Base-by-base conservation (phyloP, 768 basidiomycete species). In the Rubroboletus satanas region DNA sequence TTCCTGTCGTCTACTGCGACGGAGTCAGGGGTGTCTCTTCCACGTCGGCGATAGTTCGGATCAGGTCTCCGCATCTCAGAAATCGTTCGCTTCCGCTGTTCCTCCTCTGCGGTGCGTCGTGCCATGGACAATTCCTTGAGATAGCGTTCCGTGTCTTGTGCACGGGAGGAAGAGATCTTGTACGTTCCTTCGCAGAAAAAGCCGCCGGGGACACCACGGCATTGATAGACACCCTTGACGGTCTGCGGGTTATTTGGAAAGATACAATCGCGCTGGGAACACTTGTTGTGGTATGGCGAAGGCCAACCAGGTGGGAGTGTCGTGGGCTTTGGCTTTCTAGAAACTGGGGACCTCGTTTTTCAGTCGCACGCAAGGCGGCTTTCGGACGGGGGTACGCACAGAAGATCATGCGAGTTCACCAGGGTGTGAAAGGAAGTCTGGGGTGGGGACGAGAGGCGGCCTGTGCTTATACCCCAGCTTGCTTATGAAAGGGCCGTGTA, bases 201-300 rank as follows among this genome's bases (percentile, higher is more conserved):
- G 31, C 69, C 69, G n/a, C 69, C 69, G 0, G 69, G 69, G 10
- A 71, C 59, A 17, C 69, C 69, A 4, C 70, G 64, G 31, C 73
- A 74, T 17, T 49, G 68, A 39, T 74, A 70, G 39, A 59, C 59
- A 28, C 73, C 73, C 41, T 69, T 67, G 51, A 44, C 52, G 18
- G 65, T 62, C 43, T 66, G 60, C 2, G 73, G 73, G 32, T 9
- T 56, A 32, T 74, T 74, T 0, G 73, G 60, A 39, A 60, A 66
- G 39, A 57, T 64, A 48, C 73, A 74, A n/a, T 64, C 67, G 39
- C 38, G 66, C 39, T 71, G 65, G 46, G 66, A 67, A 35, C 73
- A 74, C 51, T 71, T 74, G 61, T 73, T 70, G 48, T 74, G 73
- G 51, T 62, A 72, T 9, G 63, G 63, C 9, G 73, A 74, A 18